Base-by-base conservation (phyloP, 179 eudicot species). In the Spinacia oleracea region DNA sequence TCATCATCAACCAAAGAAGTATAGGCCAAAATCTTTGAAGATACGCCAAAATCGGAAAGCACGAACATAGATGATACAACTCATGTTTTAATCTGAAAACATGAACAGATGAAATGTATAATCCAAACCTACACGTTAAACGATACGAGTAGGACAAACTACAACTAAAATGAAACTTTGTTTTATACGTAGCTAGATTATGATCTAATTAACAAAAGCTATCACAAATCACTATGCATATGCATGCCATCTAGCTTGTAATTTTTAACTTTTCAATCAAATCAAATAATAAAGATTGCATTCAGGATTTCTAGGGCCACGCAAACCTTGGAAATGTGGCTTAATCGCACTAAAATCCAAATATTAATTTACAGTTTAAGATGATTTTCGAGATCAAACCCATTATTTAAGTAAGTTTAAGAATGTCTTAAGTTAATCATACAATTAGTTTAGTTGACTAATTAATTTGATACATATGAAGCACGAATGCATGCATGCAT, bases 91-190 rank as follows among this genome's bases (percentile, higher is more conserved):
- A 25, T 11, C 2, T 10, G 15, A 10, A 43, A 69, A 69, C 32
- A 10, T 43, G 73, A 69, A 69, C 73, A 69, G 73, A 21, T 69
- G 73, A 69, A 69, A 43, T 43, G 73, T 69, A 69, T 68, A 68
- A 21, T 15, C 32, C 31, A 0, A 43, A 10, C 25, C 55, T 12
- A 69, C 32, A 43, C 31, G 50, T 69, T 23, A 23, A 23, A 42
- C 16, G 43, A 65, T 65, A 34, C 25, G n/a, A 65, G 9, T 38
- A 34, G 12, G 70, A 65, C 70, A 66, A 66, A 67, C 18, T 42
- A 23, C 46, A 1, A 4, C 21, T 5, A 48, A 66, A 66, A 42
- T 23, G 55, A 43, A 42, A 42, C 16, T 67, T 69, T 42, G 73
- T 69, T n/a, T n/a, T n/a, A n/a, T n/a, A n/a, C n/a, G n/a, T n/a